Base-by-base conservation (phyloP, 2,329 filamentous ascomycete species). In the Hortaea sp. region DNA sequence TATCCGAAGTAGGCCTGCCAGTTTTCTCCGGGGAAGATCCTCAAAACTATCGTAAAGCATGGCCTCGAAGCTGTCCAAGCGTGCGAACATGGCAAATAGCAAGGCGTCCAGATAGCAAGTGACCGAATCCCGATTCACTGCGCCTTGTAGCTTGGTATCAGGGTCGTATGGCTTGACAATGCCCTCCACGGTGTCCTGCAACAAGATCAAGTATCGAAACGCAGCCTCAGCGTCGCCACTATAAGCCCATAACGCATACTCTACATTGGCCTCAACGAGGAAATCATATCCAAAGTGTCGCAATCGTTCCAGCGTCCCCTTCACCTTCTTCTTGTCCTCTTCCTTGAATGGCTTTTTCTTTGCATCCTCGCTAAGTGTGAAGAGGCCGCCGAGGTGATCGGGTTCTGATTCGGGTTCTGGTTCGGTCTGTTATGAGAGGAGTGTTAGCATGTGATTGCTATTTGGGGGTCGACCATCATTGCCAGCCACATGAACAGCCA, bases 51-150 rank as follows among this genome's bases (percentile, higher is more conserved):
- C 84, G 63, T 86, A 89, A 31, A 95, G 73, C 74, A 97, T 94
- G 42, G 85, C 87, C 65, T 97, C 90, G 63, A 95, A 98, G 53
- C 85, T 89, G 54, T 88, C 84, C 34, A 95, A 74, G 49, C 86
- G 82, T 12, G 86, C 85, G 63, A 97, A 97, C 88, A 98, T 95
- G 63, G 90, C 85, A 63, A 95, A 97, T 1, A 98, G 75, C 20
- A 97, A 70, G 0, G 90, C 78, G 63, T 97, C 92, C 11, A 97
- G 72, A 63, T 94, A 97, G 69, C 92, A 98, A n/a, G 90, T 97
- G 32, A 95, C 88, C 41, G 78, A 79, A 39, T 83, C 76, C 41
- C 88, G 76, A 61, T 98, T 98, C 57, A 87, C 84, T 9, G 92
- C 90, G 5, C 92, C 92, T 4, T 87, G 69, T 70, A 97, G 81